These are phyloP conservation scores for Beauveria medogensis DNA, from an alignment of 2,329 filamentous ascomycete species.

Conservation along the genomic window DNA sequence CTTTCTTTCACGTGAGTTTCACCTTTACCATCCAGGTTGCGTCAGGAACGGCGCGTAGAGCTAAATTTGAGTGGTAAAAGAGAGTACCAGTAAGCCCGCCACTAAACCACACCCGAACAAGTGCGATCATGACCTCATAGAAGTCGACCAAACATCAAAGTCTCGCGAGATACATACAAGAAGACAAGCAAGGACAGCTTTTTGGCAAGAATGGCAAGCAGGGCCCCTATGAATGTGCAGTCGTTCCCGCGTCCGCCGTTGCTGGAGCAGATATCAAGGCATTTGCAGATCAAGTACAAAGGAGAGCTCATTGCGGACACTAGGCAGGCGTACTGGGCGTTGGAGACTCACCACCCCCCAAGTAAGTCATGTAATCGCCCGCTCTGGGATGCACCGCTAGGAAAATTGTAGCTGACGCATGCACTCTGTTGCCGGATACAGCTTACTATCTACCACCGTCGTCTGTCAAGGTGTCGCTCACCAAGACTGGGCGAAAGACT, in stretches of 20 bases:
- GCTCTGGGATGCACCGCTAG: not conserved
- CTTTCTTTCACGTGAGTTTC: too few species aligned
- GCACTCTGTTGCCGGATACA: constrained; percentile 16
- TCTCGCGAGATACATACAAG: not conserved
- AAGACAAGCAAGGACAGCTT: not conserved
- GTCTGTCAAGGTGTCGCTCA: constrained; percentile 38
- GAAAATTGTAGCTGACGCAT: not conserved
- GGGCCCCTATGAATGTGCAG: constrained; percentile 44
- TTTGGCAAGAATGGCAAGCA: constrained; percentile 25
- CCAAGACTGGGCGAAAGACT: constrained; percentile 33
- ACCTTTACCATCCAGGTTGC: too few species aligned
- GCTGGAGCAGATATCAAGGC: constrained; percentile 44
- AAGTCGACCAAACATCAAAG: not conserved
- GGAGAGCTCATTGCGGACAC: constrained; percentile 50
- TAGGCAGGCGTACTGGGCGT: constrained; percentile 50
- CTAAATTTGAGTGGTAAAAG: too few species aligned
- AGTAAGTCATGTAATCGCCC: constrained; percentile 28
- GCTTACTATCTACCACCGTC: constrained; percentile 53
- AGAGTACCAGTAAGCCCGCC: constrained; percentile 2
- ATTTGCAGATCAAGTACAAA: constrained; percentile 49
- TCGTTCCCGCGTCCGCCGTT: constrained; percentile 51
- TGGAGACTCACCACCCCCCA: constrained; percentile 55
- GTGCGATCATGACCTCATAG: not conserved
- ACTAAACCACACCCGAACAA: constrained; percentile 5
- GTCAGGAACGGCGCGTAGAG: too few species aligned